phyloP scores from a whole-genome alignment of 2,329 filamentous ascomycete species.

The Colletotrichum sp. region DNA sequence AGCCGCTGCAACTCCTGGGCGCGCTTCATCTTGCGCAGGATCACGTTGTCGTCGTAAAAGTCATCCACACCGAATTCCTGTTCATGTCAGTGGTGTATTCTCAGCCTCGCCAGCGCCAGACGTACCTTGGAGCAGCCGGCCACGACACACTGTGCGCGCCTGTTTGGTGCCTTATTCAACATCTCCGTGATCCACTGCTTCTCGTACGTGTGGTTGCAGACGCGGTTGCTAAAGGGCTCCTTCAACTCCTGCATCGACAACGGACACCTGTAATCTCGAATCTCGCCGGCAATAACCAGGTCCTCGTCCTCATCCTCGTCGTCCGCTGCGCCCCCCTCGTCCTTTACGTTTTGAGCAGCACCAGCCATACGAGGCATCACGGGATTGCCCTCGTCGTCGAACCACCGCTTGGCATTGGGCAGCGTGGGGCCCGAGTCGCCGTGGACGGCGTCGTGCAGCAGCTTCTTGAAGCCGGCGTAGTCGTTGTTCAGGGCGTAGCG shows the following conservation, averaged over 20 bases:
- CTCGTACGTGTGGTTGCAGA: conserved; percentile 78
- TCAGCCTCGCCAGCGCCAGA: not conserved
- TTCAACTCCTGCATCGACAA: conserved; percentile 68
- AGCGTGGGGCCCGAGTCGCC: conserved; percentile 54
- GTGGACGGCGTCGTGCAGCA: conserved; percentile 60
- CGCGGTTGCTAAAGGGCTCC: conserved; percentile 69
- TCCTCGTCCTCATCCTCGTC: conserved; percentile 70
- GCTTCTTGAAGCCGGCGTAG: conserved; percentile 63
- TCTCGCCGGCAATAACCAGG: conserved; percentile 68
- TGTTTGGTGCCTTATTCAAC: conserved; percentile 42
- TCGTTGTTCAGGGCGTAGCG: conserved; percentile 63
- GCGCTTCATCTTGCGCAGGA: conserved; percentile 64
- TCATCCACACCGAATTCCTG: conserved; percentile 58
- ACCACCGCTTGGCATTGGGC: conserved; percentile 61
- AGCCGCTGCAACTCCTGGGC: conserved; percentile 44
- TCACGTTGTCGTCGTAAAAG: conserved; percentile 60
- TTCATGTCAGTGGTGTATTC: not conserved
- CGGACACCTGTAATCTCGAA: conserved; percentile 72
- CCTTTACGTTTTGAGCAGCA: conserved; percentile 13
- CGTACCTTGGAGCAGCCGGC: conserved; percentile 66
- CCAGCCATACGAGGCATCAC: conserved; percentile 23
- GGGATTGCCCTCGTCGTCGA: conserved; percentile 50
- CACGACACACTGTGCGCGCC: conserved; percentile 64
- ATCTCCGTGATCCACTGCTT: conserved; percentile 65
- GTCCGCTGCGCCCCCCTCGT: conserved; percentile 39